Evolutionary conservation across 1,284 basidiomycete species (phyloP).

Genomic region (Meira nashicola): DNA sequence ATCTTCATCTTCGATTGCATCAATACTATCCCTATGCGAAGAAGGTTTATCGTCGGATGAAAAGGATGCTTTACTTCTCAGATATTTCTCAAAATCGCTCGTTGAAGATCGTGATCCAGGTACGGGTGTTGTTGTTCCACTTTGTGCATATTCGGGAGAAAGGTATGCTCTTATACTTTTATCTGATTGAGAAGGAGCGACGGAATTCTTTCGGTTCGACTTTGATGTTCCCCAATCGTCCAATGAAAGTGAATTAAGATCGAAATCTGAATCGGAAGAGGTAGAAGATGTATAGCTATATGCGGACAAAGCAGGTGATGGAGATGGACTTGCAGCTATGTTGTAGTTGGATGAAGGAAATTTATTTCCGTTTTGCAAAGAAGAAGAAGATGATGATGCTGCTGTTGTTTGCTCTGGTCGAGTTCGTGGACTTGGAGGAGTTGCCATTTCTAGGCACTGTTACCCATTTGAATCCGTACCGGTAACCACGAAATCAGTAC

Average conservation of each 20-base stretch:
- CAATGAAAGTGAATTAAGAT: conserved; percentile 26
- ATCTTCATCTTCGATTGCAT: conserved; percentile 14
- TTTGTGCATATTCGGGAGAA: too few species aligned
- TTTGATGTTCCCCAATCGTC: conserved; percentile 17
- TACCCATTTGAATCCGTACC: too few species aligned
- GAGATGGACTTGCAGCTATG: conserved; percentile 8
- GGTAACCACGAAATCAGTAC: too few species aligned
- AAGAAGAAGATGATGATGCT: not conserved
- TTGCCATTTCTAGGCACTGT: too few species aligned
- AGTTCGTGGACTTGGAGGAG: not conserved
- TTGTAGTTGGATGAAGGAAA: not conserved
- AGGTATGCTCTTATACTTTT: too few species aligned
- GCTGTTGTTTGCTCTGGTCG: not conserved
- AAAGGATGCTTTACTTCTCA: not conserved
- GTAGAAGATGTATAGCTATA: conserved; percentile 28
- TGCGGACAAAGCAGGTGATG: conserved; percentile 32
- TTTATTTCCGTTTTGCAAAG: not conserved
- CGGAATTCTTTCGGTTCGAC: too few species aligned
- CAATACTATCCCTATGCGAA: not conserved
- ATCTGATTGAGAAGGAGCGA: too few species aligned
- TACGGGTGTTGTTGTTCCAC: not conserved
- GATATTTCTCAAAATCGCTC: not conserved
- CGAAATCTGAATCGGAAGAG: conserved; percentile 24
- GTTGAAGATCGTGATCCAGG: not conserved
- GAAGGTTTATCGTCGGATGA: not conserved